Evolutionary conservation across 2,329 filamentous ascomycete genomes (phyloP).

Genomic region (Aureobasidium pullulans): DNA sequence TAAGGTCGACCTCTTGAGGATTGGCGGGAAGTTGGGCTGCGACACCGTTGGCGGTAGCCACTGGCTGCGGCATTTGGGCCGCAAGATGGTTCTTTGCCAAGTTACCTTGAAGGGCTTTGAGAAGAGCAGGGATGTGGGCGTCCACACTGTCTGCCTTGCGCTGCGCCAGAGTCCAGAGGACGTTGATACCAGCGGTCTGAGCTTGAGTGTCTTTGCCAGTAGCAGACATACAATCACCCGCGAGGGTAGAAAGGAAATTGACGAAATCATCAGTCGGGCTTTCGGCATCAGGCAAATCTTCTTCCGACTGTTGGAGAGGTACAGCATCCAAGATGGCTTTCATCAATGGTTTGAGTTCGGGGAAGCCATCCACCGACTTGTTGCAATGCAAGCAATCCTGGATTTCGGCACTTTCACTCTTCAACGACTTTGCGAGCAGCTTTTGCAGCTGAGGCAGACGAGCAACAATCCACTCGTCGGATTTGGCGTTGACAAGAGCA

Average conservation of each 20-base stretch:
- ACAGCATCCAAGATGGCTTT: slow-evolving; percentile 81
- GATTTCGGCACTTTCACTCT: slow-evolving; percentile 82
- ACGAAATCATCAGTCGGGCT: slow-evolving; percentile 79
- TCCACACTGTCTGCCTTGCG: slow-evolving; percentile 83
- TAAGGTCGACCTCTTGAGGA: slow-evolving; percentile 75
- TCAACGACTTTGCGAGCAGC: slow-evolving; percentile 80
- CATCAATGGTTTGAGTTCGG: slow-evolving; percentile 61
- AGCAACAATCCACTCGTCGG: slow-evolving; percentile 82
- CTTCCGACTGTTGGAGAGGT: slow-evolving; percentile 72
- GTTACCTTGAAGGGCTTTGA: slow-evolving; percentile 90
- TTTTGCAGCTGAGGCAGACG: slow-evolving; percentile 75
- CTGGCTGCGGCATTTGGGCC: slow-evolving; percentile 55
- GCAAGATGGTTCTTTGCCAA: slow-evolving; percentile 87
- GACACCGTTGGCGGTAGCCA: slow-evolving; percentile 37
- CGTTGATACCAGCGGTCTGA: slow-evolving; percentile 82
- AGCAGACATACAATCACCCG: slow-evolving; percentile 72
- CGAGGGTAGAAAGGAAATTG: slow-evolving; percentile 73
- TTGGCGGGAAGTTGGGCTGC: slow-evolving; percentile 52
- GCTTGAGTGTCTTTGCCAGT: slow-evolving; percentile 38
- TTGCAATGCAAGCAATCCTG: slow-evolving; percentile 82
- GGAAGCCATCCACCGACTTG: slow-evolving; percentile 57
- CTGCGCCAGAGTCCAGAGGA: slow-evolving; percentile 83
- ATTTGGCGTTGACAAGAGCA: slow-evolving; percentile 78
- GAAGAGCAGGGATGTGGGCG: slow-evolving; percentile 75
- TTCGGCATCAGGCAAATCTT: slow-evolving; percentile 62